Evolutionary conservation across 306 rosid genomes (phyloP), one percentile per base, ranked within the genome.

Genomic region (peach (Prunus persica)): DNA sequence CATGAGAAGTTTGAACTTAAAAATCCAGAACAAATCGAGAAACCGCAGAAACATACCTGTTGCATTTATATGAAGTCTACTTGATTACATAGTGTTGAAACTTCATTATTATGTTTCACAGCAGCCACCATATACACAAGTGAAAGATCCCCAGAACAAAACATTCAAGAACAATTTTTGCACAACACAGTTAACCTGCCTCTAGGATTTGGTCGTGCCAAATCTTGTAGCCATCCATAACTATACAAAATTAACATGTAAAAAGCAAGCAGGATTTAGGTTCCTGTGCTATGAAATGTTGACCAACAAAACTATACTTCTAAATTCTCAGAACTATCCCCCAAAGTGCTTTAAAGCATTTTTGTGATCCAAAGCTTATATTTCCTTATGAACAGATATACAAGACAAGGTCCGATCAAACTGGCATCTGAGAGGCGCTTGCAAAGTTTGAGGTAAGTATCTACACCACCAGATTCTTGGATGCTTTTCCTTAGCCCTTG

Each of bases 351-450:
- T 88, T 84, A 95, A 49, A 95, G 69, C 91, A 83, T 88, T 83
- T 90, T 90, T 81, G 90, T 77, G 81, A 90, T 84, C 98, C 98
- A 95, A 64, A 95, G 90, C 79, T 89, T 95, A 74, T 85, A 76
- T 79, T 90, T 95, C 79, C 88, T 91, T 69, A 89, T 85, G 77
- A 89, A 89, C 86, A 95, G 78, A 86, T 95, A 92, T 52, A 92
- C 71, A 77, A 92, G 91, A 82, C 92, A 87, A 14, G 98, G 95
- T 69, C 89, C 97, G 27, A 95, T 83, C 15, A 95, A 82, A 79
- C 83, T 84, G 69, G 86, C 86, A 86, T 92, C 97, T 32, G 91
- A 88, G 41, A 95, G 92, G 78, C 80, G 87, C 86, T 89, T 92
- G 84, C 97, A 92, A 45, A 95, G 92, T 76, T 85, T 88, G 80